Evolutionary conservation across 1,284 basidiomycete species (phyloP).

Genomic region (Porodaedalea pini): DNA sequence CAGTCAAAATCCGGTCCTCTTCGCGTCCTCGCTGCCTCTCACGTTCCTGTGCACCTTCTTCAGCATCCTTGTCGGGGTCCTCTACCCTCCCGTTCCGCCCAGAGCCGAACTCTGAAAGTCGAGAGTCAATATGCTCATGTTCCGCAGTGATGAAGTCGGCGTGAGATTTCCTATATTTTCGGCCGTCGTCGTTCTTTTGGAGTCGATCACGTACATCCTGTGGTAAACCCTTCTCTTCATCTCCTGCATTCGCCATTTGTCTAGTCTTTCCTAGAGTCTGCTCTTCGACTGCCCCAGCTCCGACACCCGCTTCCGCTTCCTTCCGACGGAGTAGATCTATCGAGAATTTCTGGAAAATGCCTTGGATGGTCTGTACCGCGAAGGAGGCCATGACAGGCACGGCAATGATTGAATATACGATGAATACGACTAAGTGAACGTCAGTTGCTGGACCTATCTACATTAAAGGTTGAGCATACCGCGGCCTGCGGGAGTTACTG

Average conservation of each 20-base stretch:
- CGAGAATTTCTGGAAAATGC: conserved; percentile 9
- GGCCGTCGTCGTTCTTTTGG: background rate
- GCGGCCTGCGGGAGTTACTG: conserved; percentile 19
- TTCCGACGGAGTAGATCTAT: background rate
- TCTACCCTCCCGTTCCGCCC: background rate
- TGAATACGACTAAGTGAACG: conserved; percentile 16
- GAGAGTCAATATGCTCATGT: conserved; percentile 11
- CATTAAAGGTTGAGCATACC: conserved; percentile 3
- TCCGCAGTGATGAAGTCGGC: background rate
- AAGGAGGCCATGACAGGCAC: conserved; percentile 22
- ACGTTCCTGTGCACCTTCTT: background rate
- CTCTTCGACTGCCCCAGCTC: background rate
- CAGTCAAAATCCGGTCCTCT: conserved; percentile 18
- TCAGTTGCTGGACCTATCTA: background rate
- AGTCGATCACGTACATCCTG: conserved; percentile 1
- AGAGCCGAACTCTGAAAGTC: background rate
- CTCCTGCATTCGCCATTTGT: background rate
- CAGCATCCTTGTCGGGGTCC: background rate
- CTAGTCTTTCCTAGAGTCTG: background rate
- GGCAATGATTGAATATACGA: conserved; percentile 19
- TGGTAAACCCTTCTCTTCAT: conserved; percentile 7
- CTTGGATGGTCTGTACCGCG: conserved; percentile 20
- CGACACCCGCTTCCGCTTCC: conserved; percentile 1
- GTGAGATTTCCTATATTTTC: conserved; percentile 5
- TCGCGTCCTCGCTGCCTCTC: conserved; percentile 5